Base-by-base conservation (phyloP, 305 asterid genomes). In the Ajuga reptans region DNA sequence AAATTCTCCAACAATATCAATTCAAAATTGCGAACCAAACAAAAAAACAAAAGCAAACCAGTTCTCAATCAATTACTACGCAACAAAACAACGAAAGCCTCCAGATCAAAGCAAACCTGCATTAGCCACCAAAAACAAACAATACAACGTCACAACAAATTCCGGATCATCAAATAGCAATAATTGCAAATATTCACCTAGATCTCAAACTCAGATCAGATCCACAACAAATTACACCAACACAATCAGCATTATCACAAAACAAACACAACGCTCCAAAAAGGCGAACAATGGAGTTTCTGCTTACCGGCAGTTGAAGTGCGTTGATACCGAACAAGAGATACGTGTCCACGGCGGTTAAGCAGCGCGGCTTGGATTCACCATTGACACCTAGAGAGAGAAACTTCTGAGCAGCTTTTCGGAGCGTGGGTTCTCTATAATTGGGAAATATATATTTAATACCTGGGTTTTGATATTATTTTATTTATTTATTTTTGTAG, bases 121-220 rank as follows among this genome's bases (percentile, higher is more conserved):
- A 79, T 55, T 49, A 59, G 72, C 57, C 84, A 59, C 39, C 46
- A 62, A 36, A 49, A 58, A 14, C n/a, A 6, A 62, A 18, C 73
- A 78, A 68, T 58, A 71, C 64, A 43, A 16, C 56, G 66, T 61
- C 46, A 51, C 55, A 51, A 57, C 65, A 36, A 72, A 76, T 56
- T 29, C 39, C 72, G 27, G 72, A 72, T 54, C 72, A 52, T 42
- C 9, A 31, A 3, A 53, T 1, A 57, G 33, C 16, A 79, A 51
- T 10, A 54, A 61, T 51, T 29, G 3, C 16, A 51, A 64, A 54
- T 5, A n/a, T 59, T 70, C n/a, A n/a, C 72, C 65, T 71, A 77
- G 81, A 83, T 79, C 81, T 79, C 56, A 77, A 64, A 71, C 74
- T 79, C 81, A 62, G 83, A 88, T 84, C 94, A 81, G 91, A 85